Conservation (phyloP, 202 grass and related monocot species). For the Sporobolus alterniflorus region DNA sequence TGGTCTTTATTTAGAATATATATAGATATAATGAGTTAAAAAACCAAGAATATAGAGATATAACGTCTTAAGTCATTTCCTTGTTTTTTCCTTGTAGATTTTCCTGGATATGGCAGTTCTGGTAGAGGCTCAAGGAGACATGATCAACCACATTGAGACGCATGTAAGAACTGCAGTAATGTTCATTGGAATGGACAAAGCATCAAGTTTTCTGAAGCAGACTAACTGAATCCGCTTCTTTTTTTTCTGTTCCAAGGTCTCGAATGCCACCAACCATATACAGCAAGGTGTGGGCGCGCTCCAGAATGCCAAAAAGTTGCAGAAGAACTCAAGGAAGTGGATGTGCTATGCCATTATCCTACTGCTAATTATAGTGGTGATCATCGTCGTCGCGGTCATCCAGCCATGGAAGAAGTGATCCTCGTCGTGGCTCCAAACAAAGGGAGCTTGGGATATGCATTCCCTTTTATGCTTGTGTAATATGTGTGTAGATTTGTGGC, state of each 20-base stretch:
- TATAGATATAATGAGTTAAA: no score
- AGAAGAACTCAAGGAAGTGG: constrained; percentile 40
- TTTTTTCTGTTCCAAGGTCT: constrained; percentile 56
- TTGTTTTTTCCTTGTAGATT: constrained; percentile 55
- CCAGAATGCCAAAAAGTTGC: constrained; percentile 78
- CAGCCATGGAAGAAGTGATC: constrained; percentile 67
- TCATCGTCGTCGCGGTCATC: constrained; percentile 58
- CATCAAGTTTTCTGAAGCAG: constrained; percentile 1
- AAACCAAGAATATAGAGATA: neutral
- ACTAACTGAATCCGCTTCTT: neutral
- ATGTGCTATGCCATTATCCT: constrained; percentile 94
- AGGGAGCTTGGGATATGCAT: neutral
- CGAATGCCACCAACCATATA: constrained; percentile 81
- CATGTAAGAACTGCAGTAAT: constrained; percentile 55
- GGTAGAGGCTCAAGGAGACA: constrained; percentile 88
- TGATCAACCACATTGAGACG: constrained; percentile 92
- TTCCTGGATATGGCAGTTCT: constrained; percentile 87
- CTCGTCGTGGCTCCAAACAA: neutral
- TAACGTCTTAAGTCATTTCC: neutral
- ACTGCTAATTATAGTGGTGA: constrained; percentile 73
- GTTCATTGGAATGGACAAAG: neutral
- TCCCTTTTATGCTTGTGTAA: neutral
- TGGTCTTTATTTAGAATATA: no score
- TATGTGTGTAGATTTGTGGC: neutral
- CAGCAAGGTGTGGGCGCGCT: constrained; percentile 68